These are phyloP conservation scores for Septoria linicola DNA, from an alignment of 2,329 filamentous ascomycete species.

Conservation along the genomic window DNA sequence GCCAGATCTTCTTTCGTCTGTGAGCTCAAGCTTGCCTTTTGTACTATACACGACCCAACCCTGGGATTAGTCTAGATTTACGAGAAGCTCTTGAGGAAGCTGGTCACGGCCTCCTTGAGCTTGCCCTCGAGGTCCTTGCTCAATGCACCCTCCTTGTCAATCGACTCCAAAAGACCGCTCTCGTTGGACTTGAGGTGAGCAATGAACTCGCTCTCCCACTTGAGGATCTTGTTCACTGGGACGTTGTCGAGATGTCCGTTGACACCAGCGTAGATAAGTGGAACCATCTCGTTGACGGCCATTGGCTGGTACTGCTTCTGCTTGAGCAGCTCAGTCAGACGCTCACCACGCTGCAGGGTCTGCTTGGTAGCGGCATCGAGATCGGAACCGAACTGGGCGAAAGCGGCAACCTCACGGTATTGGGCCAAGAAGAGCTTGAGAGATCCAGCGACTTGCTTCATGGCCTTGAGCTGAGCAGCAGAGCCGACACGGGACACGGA, in stretches of 20 bases:
- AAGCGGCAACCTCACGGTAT: slow-evolving; percentile 99
- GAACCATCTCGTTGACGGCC: slow-evolving; percentile 99
- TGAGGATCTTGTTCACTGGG: slow-evolving; percentile 85
- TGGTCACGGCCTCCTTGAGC: slow-evolving; percentile 71
- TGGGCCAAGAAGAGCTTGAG: slow-evolving; percentile 99
- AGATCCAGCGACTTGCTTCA: slow-evolving; percentile 99
- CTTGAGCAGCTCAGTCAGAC: slow-evolving; percentile 97
- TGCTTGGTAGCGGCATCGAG: slow-evolving; percentile 98
- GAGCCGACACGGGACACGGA: slow-evolving; percentile 99
- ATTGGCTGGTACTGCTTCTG: slow-evolving; percentile 99
- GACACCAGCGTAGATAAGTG: slow-evolving; percentile 98
- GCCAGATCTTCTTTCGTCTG: slow-evolving; percentile 21
- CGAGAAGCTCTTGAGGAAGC: slow-evolving; percentile 92
- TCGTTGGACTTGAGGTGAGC: slow-evolving; percentile 90
- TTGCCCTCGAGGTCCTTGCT: slow-evolving; percentile 89
- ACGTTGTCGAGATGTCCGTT: slow-evolving; percentile 90
- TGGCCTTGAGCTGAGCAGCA: slow-evolving; percentile 98
- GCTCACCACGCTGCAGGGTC: slow-evolving; percentile 96
- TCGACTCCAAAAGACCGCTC: slow-evolving; percentile 75
- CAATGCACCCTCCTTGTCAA: slow-evolving; percentile 92
- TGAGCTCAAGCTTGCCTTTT: slow-evolving; percentile 32
- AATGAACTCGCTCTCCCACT: slow-evolving; percentile 95
- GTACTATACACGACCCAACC: slow-evolving; percentile 36
- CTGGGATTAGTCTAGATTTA: slow-evolving; percentile 35
- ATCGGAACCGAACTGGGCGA: slow-evolving; percentile 99